These are phyloP conservation scores for Plasmopara halstedii DNA, from an alignment of 352 stramenopile species.

Conservation along the genomic window DNA sequence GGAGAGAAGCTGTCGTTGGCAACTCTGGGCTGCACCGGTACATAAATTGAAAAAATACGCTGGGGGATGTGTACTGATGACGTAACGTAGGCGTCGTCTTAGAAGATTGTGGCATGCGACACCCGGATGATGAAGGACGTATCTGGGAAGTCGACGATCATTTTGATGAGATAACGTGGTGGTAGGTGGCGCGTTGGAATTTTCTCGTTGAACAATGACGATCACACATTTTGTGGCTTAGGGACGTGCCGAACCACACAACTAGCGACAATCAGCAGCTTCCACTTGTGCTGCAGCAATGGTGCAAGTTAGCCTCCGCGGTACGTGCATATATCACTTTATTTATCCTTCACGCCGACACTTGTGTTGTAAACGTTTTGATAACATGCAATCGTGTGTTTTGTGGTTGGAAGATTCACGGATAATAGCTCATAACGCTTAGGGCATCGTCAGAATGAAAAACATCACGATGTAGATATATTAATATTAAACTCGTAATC, in stretches of 20 bases:
- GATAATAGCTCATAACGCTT: constrained; percentile 7
- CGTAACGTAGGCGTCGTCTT: constrained; percentile 43
- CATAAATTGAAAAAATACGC: background rate
- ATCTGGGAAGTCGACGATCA: constrained; percentile 76
- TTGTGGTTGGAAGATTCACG: constrained; percentile 25
- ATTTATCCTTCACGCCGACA: background rate
- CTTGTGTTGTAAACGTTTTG: background rate
- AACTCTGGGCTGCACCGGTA: constrained; percentile 43
- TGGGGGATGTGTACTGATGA: background rate
- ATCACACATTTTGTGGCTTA: constrained; percentile 7
- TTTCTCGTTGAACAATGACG: no score
- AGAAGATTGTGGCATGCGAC: constrained; percentile 49
- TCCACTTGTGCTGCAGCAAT: constrained; percentile 42
- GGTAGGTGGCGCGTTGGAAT: constrained; percentile 29
- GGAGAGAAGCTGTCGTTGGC: constrained; percentile 36
- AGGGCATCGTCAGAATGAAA: no score
- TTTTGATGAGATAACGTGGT: constrained; percentile 62
- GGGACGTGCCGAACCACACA: constrained; percentile 49
- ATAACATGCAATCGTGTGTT: constrained; percentile 1
- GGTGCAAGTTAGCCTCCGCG: constrained; percentile 44
- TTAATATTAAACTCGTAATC: no score
- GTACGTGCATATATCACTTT: constrained; percentile 25
- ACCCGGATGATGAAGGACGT: constrained; percentile 49
- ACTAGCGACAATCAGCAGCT: constrained; percentile 46
- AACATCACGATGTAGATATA: no score